phyloP scores from a whole-genome alignment of 2,329 filamentous ascomycete species.

The Leptographium lundbergii region DNA sequence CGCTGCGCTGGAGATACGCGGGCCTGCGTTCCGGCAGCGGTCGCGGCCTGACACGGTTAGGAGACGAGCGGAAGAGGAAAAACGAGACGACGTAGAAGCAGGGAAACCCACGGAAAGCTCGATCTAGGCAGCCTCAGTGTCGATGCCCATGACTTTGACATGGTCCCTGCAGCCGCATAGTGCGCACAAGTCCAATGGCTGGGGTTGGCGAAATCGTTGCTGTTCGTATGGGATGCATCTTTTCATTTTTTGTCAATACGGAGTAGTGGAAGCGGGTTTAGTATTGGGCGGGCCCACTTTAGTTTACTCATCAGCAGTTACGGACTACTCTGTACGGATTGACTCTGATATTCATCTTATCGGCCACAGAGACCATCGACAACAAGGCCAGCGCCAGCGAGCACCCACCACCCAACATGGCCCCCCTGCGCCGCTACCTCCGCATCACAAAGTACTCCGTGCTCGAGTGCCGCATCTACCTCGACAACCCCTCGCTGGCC shows the following conservation, averaged over 20 bases:
- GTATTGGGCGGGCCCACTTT: no score
- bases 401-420: conserved; percentile 59
- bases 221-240: not conserved
- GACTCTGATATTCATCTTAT: no score
- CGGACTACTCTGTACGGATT: no score
- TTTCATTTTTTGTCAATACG: not conserved
- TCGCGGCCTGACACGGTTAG: conserved; percentile 42
- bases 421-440: conserved; percentile 77
- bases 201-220: not conserved
- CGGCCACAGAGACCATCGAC: not conserved
- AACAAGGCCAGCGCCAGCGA: no score
- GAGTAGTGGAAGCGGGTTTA: no score
- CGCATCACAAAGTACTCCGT: conserved; percentile 88
- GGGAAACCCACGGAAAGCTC: conserved; percentile 49
- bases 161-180: conserved; percentile 13
- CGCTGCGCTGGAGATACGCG: conserved; percentile 59
- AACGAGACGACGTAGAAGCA: not conserved
- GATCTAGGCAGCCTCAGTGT: conserved; percentile 66
- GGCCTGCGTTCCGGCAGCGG: conserved; percentile 35
- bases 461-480: conserved; percentile 91
- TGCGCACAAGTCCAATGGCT: not conserved
- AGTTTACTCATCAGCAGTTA: no score
- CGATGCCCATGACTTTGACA: conserved; percentile 55
- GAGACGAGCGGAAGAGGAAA: not conserved
- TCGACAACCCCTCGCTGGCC: conserved; percentile 76